Conservation (phyloP, 1,284 basidiomycete species). For the Termitomyces sp. region DNA sequence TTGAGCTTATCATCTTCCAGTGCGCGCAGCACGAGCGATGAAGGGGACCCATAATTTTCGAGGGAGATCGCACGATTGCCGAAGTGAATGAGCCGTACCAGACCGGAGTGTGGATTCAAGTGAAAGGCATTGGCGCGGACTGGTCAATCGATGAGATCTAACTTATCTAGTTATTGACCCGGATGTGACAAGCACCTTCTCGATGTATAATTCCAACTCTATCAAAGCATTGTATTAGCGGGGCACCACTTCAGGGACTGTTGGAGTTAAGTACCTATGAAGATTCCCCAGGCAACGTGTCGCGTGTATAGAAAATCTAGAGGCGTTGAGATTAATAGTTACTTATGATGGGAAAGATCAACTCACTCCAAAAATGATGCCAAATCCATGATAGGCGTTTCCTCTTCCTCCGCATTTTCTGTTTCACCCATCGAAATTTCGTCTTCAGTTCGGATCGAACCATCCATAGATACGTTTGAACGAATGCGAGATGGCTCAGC, state of each 20-base stretch:
- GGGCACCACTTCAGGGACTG: not conserved
- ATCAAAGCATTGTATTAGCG: conserved; percentile 9
- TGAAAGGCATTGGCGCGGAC: conserved; percentile 73
- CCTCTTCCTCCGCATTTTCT: conserved; percentile 52
- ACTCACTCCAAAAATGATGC: conserved; percentile 67
- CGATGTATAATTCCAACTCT: conserved; percentile 57
- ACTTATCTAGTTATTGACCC: not conserved
- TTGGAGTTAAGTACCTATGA: conserved; percentile 43
- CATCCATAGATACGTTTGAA: conserved; percentile 37
- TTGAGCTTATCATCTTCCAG: conserved; percentile 63
- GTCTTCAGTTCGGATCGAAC: conserved; percentile 46
- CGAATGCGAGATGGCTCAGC: conserved; percentile 44
- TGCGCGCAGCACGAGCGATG: conserved; percentile 55
- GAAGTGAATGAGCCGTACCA: conserved; percentile 66
- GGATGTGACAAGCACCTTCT: conserved; percentile 40
- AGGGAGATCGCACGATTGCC: conserved; percentile 72
- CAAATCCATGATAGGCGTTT: conserved; percentile 54
- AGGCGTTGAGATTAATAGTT: not conserved
- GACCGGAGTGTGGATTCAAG: conserved; percentile 59
- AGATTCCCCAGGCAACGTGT: conserved; percentile 64
- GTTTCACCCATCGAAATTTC: conserved; percentile 25
- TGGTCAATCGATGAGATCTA: conserved; percentile 18
- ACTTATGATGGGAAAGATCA: not conserved
- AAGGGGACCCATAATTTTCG: conserved; percentile 65
- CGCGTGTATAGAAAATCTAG: conserved; percentile 66